Base-by-base conservation (phyloP, 345 rosid genomes). In the Rhizophora mangle region DNA sequence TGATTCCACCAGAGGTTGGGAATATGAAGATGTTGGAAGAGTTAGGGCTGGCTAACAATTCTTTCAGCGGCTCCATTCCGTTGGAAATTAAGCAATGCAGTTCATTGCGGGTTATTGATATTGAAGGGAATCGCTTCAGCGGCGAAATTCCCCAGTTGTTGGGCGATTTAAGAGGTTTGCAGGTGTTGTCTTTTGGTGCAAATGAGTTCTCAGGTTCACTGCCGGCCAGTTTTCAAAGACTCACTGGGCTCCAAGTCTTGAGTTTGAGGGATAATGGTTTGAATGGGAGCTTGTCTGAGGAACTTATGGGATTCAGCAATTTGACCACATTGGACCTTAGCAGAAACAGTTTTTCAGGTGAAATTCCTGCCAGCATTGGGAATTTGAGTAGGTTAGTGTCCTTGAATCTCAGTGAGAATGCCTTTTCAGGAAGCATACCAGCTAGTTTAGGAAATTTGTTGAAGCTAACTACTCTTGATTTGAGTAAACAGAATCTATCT, bases 321-420 rank as follows among this genome's bases (percentile, higher is more conserved):
- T 79, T 95, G 78, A 89, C 84, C 21, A 76, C 80, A 5, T 74
- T 95, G 81, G 93, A 91, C 80, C 81, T 95, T 26, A 91, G 96
- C 43, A 56, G 61, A 15, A 77, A 77, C 43, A 57, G 36, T 21
- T 60, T 77, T 43, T 68, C 62, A 1, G 80, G 80, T 27, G 69
- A 68, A 60, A 51, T 77, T 72, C 80, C 80, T 49, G 43, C 62
- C 1, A 59, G 55, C 37, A 72, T 71, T 43, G 80, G 80, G 57
- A 65, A 72, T 30, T 59, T 72, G 69, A 77, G 55, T 26, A 46
- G 57, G 61, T 32, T 77, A 18, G 24, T 62, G 73, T 53, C 30
- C 34, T 29, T 77, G 60, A 77, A 77, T 64, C 63, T 77, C 69
- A 72, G 80, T 60, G 67, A 58, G 13, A 67, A 65, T 59, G 73